These are phyloP conservation scores for Zychaea mexicana DNA, from an alignment of 371 early-diverging fungal species.

Conservation along the genomic window DNA sequence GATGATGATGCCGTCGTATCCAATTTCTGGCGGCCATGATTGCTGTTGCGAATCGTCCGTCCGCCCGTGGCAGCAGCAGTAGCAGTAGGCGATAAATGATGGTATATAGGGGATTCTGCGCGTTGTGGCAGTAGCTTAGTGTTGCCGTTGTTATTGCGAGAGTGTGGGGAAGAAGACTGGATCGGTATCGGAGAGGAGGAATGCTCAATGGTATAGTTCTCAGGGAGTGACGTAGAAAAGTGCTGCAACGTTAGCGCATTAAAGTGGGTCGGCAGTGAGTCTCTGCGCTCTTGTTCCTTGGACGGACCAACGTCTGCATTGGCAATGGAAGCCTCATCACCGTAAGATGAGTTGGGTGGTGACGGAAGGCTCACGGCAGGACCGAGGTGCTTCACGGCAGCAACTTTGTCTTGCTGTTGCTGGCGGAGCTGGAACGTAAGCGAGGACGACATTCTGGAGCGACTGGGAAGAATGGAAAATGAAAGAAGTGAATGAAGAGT, in stretches of 20 bases:
- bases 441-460: constrained; percentile 41
- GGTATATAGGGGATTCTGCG: constrained; percentile 13
- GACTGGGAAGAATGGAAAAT: neutral
- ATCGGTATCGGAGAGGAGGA: constrained; percentile 19
- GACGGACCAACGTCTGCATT: neutral
- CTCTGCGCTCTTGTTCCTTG: constrained; percentile 12
- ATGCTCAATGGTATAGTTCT: constrained; percentile 33
- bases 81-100: constrained; percentile 8
- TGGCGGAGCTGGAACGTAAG: constrained; percentile 47
- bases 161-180: neutral
- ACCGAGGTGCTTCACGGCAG: constrained; percentile 2
- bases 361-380: constrained; percentile 36
- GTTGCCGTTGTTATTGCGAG: constrained; percentile 5
- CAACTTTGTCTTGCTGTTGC: constrained; percentile 20
- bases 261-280: constrained; percentile 24
- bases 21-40: neutral
- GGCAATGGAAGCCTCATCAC: constrained; percentile 28
- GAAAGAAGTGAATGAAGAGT: neutral
- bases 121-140: constrained; percentile 5
- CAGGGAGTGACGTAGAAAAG: constrained; percentile 25
- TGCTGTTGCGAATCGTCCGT: constrained; percentile 20
- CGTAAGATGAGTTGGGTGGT: constrained; percentile 51
- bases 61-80: constrained; percentile 23
- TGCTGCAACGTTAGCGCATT: constrained; percentile 20
- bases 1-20: neutral